phyloP scores from a whole-genome alignment of 2,329 filamentous ascomycete genomes.

The Atkinsonella hypoxylon region DNA sequence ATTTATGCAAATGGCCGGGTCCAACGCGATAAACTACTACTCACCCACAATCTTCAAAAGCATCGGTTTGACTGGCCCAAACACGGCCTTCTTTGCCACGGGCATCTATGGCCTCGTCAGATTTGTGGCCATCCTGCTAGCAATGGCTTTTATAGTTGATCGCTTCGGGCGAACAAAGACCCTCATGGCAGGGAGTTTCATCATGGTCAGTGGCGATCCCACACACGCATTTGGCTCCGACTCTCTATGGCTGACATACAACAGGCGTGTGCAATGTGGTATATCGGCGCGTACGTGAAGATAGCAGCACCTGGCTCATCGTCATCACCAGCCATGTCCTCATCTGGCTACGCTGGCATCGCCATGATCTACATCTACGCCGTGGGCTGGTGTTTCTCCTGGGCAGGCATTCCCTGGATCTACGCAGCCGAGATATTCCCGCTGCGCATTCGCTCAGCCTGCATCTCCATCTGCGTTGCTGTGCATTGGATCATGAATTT shows the following conservation, averaged over 20 bases:
- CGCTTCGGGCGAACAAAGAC: slow-evolving; percentile 32
- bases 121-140: slow-evolving; percentile 20
- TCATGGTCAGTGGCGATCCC: slow-evolving; percentile 19
- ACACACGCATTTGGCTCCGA: background rate
- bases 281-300: slow-evolving; percentile 26
- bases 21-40: slow-evolving; percentile 52
- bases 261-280: slow-evolving; percentile 20
- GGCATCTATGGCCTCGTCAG: slow-evolving; percentile 29
- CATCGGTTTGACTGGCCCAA: slow-evolving; percentile 21
- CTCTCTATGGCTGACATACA: background rate
- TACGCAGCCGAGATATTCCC: slow-evolving; percentile 30
- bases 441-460: background rate
- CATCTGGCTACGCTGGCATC: slow-evolving; percentile 19
- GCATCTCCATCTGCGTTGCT: slow-evolving; percentile 12
- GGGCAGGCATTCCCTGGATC: slow-evolving; percentile 31
- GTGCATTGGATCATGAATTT: slow-evolving; percentile 28
- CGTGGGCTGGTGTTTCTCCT: slow-evolving; percentile 30
- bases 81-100: slow-evolving; percentile 24
- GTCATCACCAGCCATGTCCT: background rate
- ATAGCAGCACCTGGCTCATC: slow-evolving; percentile 15
- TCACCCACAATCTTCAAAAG: slow-evolving; percentile 24
- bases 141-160: background rate
- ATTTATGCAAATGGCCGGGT: slow-evolving; percentile 23
- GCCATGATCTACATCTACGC: background rate
- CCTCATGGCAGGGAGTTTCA: slow-evolving; percentile 26